These are phyloP conservation scores for Abelmoschus esculentus DNA, from an alignment of 345 rosid species.

Conservation along the genomic window DNA sequence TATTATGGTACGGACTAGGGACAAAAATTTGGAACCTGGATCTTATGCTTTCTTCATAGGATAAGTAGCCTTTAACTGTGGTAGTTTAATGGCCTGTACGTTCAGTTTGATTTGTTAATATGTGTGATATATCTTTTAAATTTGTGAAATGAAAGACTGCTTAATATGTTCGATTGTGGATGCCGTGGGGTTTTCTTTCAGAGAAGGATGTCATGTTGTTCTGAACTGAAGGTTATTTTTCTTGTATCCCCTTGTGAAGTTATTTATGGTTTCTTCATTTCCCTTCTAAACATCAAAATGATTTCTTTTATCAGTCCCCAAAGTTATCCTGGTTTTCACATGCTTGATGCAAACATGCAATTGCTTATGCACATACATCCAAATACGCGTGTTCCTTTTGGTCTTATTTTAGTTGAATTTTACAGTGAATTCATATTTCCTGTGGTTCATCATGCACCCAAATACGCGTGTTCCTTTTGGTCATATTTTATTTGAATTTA, in stretches of 20 bases:
- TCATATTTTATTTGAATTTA: not conserved
- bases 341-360: not conserved
- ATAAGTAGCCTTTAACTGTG: no score
- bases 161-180: not conserved
- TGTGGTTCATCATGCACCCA: not conserved
- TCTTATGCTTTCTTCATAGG: no score
- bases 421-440: not conserved
- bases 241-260: not conserved
- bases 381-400: no score
- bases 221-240: not conserved
- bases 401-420: no score
- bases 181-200: not conserved
- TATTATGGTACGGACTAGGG: not conserved
- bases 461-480: not conserved
- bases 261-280: not conserved
- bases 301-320: not conserved
- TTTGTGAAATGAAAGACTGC: not conserved
- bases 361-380: not conserved
- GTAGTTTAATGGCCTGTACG: no score
- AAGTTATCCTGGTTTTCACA: not conserved
- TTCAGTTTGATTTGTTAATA: no score
- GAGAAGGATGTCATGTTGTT: not conserved
- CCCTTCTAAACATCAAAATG: not conserved
- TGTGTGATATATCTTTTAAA: not conserved
- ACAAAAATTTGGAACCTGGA: not conserved